phyloP scores from a whole-genome alignment of 768 basidiomycete genomes.

The Mycena galopus region DNA sequence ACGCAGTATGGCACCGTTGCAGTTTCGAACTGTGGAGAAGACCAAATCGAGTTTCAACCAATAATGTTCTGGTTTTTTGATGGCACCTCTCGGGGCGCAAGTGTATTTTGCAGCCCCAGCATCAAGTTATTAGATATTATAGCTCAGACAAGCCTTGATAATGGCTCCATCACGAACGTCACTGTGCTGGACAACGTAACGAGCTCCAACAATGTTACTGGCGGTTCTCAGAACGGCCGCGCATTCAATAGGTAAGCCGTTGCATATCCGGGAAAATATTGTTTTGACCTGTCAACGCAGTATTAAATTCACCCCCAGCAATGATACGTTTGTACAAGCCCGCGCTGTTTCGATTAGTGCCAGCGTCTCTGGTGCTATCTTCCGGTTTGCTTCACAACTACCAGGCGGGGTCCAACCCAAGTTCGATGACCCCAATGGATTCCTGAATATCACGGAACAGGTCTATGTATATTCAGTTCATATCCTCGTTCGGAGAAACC shows the following conservation, averaged over 20 bases:
- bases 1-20: slow-evolving; percentile 63
- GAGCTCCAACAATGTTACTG: slow-evolving; percentile 66
- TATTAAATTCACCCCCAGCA: slow-evolving; percentile 33
- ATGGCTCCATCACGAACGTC: slow-evolving; percentile 56
- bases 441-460: slow-evolving; percentile 60
- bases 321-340: slow-evolving; percentile 62
- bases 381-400: slow-evolving; percentile 61
- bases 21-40: slow-evolving; percentile 48
- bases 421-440: slow-evolving; percentile 64
- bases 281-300: slow-evolving; percentile 8
- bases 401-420: slow-evolving; percentile 56
- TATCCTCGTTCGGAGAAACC: not conserved
- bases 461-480: slow-evolving; percentile 62
- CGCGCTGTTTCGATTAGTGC: slow-evolving; percentile 62
- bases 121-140: slow-evolving; percentile 59
- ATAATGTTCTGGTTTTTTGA: slow-evolving; percentile 78
- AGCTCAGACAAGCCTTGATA: slow-evolving; percentile 59
- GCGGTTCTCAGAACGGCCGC: slow-evolving; percentile 55
- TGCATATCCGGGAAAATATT: not conserved
- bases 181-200: slow-evolving; percentile 43
- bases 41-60: slow-evolving; percentile 57
- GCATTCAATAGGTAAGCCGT: slow-evolving; percentile 70
- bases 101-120: slow-evolving; percentile 70
- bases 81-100: slow-evolving; percentile 54
- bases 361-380: slow-evolving; percentile 73